These are phyloP conservation scores for Wickerhamiella allomyrinae DNA, from an alignment of 805 yeast genomes.

Conservation along the genomic window DNA sequence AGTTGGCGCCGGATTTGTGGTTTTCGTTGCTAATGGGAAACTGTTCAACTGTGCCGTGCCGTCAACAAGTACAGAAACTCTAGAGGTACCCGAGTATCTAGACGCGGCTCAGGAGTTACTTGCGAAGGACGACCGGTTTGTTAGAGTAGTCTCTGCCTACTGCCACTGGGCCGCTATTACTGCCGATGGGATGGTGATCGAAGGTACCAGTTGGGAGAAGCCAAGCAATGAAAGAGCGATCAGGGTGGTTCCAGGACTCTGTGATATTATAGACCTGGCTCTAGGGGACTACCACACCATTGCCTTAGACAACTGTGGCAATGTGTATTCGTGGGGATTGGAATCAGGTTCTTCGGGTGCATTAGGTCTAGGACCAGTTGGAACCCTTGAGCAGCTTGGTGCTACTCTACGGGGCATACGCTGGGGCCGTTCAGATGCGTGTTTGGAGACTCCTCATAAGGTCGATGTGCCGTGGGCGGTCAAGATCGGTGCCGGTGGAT, in stretches of 20 bases:
- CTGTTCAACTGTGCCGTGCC: neutral
- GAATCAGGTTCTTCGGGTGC: neutral
- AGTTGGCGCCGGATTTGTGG: conserved; percentile 1
- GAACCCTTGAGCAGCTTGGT: neutral
- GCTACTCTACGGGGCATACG: neutral
- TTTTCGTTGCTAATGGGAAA: neutral
- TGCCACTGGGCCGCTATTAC: neutral
- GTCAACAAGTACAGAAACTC: neutral
- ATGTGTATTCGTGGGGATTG: conserved; percentile 1
- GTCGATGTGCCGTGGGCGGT: neutral
- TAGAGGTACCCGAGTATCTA: neutral
- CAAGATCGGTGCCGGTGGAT: neutral
- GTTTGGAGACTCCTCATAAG: neutral
- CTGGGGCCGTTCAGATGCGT: neutral
- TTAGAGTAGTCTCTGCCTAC: neutral
- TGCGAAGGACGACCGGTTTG: neutral
- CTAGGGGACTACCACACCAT: conserved; percentile 1
- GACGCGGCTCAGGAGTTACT: neutral
- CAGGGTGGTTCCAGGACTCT: neutral
- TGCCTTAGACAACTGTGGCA: neutral
- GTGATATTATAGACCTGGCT: neutral
- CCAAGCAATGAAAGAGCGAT: neutral
- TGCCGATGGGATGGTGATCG: neutral
- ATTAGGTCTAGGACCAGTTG: conserved; percentile 1
- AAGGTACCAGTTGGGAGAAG: neutral